Conservation (phyloP, 352 stramenopile genomes). For the Phytophthora cajani region DNA sequence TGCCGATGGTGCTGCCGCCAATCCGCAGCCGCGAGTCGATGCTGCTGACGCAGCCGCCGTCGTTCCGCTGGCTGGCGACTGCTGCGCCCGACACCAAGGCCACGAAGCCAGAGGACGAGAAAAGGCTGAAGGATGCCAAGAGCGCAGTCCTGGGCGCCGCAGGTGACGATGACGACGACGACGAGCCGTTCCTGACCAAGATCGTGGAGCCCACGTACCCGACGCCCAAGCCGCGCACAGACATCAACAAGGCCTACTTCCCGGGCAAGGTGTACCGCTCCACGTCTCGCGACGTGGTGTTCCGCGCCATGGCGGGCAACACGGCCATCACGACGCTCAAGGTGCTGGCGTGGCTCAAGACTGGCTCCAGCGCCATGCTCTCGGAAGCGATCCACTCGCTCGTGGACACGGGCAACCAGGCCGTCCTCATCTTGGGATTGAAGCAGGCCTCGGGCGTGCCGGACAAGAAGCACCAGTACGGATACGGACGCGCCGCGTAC, state of each 20-base stretch:
- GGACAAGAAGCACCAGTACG: slow-evolving; percentile 97
- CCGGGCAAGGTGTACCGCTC: slow-evolving; percentile 80
- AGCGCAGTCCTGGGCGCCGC: background rate
- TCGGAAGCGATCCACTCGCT: slow-evolving; percentile 98
- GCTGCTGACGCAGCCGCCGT: slow-evolving; percentile 12
- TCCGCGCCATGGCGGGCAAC: slow-evolving; percentile 94
- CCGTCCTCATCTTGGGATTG: slow-evolving; percentile 88
- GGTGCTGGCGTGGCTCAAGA: slow-evolving; percentile 81
- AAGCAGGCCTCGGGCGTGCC: slow-evolving; percentile 85
- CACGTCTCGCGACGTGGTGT: slow-evolving; percentile 80
- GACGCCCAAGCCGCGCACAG: slow-evolving; percentile 61
- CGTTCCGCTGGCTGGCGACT: slow-evolving; percentile 31
- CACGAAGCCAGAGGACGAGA: background rate
- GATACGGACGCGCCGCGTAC: slow-evolving; percentile 97
- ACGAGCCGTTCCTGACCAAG: slow-evolving; percentile 47
- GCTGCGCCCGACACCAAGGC: slow-evolving; percentile 6
- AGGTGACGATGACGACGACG: background rate
- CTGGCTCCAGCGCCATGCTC: slow-evolving; percentile 96
- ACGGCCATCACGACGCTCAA: slow-evolving; percentile 93
- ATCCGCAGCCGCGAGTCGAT: slow-evolving; percentile 10
- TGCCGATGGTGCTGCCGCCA: slow-evolving; percentile 10
- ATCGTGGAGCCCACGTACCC: slow-evolving; percentile 52
- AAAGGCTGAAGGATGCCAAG: background rate
- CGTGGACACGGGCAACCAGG: slow-evolving; percentile 98
- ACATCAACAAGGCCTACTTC: slow-evolving; percentile 90